Conservation (phyloP, 192 early-diverging fungal genomes). For the Diversispora eburnea region DNA sequence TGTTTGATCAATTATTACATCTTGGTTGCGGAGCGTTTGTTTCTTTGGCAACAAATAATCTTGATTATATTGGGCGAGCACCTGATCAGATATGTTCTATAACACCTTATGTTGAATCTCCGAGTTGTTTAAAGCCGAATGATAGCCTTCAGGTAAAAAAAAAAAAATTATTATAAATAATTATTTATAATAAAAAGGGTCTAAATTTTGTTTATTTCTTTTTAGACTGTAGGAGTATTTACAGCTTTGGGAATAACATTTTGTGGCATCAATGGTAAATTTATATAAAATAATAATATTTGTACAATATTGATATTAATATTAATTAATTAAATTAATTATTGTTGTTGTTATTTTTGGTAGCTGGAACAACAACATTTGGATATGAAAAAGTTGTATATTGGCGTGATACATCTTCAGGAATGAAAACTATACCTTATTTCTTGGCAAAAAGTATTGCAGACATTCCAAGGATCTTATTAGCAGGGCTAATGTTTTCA, state of each 20-base stretch:
- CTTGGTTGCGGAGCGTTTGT: conserved; percentile 53
- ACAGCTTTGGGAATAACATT: conserved; percentile 56
- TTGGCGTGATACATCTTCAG: conserved; percentile 59
- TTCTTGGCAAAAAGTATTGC: conserved; percentile 58
- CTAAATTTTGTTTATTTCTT: not conserved
- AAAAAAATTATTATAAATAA: too few species aligned
- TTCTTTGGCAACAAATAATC: conserved; percentile 44
- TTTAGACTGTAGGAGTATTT: conserved; percentile 48
- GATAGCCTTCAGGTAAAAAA: not conserved
- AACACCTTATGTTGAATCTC: conserved; percentile 40
- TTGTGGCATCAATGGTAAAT: conserved; percentile 48
- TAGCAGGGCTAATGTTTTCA: conserved; percentile 56
- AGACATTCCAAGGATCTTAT: conserved; percentile 56
- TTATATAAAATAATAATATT: not conserved
- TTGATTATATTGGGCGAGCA: conserved; percentile 50
- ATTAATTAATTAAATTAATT: too few species aligned
- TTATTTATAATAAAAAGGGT: too few species aligned
- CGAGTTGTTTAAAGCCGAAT: not conserved
- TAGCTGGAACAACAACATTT: conserved; percentile 55
- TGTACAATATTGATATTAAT: too few species aligned
- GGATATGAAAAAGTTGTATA: conserved; percentile 61
- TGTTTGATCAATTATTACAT: conserved; percentile 55
- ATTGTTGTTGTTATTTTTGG: too few species aligned
- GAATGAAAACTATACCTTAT: conserved; percentile 58
- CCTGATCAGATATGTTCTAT: conserved; percentile 45